Evolutionary conservation across 2,329 filamentous ascomycete genomes (phyloP), one percentile per base, ranked within the genome.

Genomic region (Penicillium sp.): DNA sequence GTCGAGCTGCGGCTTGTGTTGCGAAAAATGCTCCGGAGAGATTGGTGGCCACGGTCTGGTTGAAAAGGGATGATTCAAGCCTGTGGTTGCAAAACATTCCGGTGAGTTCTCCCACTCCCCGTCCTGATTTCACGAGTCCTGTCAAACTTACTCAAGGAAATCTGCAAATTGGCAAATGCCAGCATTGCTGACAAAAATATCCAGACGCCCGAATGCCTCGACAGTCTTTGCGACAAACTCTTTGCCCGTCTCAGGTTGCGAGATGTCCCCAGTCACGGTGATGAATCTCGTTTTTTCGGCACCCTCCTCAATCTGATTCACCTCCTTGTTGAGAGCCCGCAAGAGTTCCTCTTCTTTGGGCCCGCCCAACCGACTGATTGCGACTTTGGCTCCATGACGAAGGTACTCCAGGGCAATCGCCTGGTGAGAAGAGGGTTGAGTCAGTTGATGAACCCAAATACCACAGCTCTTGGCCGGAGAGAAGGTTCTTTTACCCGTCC

Each of bases 111-210:
- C 18, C 18, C 18, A 18, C 18, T 18, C 18, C 18, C 37, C 4
- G 46, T 24, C 4, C 42, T 34, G 12, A 4, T n/a, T n/a, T 25
- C 18, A 25, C 11, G 0, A 7, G 3, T 12, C 11, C 32, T 3
- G 29, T 29, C n/a, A 25, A 18, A 64, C 73, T 55, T 59, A 83
- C 79, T 85, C 82, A 25, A 96, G 71, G 63, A 96, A 94, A 56
- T 94, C 87, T 49, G 85, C 84, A 69, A 96, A 96, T 54, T 86
- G 80, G 75, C 89, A 95, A 50, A 95, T 80, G 5, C 90, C 90
- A 4, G 90, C 90, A 72, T 95, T 95, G 66, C 83, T 88, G 27
- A 95, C 86, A 68, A 91, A 91, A 5, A 95, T 75, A 68, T 89
- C 85, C 32, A 90, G 71, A 4, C 81, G 75, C 0, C 71, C 70